Percentiles rank a stretch among this genome's conserved stretches.
Evolutionary conservation across 257 asterid species (phyloP).

Genomic region (Scutellaria minor): DNA sequence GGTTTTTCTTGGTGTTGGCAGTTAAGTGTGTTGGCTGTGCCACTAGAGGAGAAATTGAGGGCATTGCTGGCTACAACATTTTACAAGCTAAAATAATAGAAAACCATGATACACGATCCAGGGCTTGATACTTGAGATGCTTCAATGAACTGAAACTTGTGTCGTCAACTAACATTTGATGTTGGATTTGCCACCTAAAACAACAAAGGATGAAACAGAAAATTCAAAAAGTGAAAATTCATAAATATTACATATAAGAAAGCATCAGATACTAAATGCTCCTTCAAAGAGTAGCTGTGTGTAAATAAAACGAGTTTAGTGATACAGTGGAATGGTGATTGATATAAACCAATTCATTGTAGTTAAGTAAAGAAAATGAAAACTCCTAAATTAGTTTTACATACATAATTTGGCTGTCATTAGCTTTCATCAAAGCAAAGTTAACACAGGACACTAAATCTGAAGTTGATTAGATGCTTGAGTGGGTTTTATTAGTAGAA

Average conservation of each 20-base stretch:
- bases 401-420: background rate
- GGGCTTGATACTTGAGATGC: slow-evolving; percentile 13
- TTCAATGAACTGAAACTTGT: background rate
- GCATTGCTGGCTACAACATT: slow-evolving; percentile 37
- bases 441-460: background rate
- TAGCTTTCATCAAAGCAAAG: slow-evolving; percentile 11
- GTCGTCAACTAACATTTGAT: background rate
- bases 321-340: background rate
- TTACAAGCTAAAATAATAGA: slow-evolving; percentile 1
- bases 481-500: background rate
- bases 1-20: slow-evolving; percentile 27
- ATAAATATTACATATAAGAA: background rate
- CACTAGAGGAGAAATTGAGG: slow-evolving; percentile 44
- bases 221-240: background rate
- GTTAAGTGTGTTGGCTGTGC: slow-evolving; percentile 36
- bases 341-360: background rate
- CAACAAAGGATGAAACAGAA: slow-evolving; percentile 13
- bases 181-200: slow-evolving; percentile 29
- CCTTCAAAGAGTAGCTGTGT: background rate
- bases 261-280: background rate
- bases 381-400: slow-evolving; percentile 2
- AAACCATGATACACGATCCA: background rate
- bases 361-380: background rate
- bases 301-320: background rate
- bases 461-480: background rate